Evolutionary conservation across 2,329 filamentous ascomycete genomes (phyloP), one percentile per base, ranked within the genome.

Genomic region (Cladosporium phlei): DNA sequence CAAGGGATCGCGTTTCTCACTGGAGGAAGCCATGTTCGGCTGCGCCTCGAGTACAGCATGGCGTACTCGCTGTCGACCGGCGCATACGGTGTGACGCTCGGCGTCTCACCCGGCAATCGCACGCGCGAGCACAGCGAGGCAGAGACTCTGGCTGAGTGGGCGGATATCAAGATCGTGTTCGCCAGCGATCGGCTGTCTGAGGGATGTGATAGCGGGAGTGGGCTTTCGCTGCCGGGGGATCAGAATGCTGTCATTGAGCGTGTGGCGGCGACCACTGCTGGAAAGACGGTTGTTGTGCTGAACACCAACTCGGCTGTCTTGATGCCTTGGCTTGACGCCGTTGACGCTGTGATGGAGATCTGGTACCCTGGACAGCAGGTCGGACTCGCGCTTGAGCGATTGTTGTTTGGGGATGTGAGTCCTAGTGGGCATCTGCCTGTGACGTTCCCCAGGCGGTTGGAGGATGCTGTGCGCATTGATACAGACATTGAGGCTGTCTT

Each of bases 381-480:
- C 30, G 88, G 88, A 5, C 82, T 86, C 51, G 86, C 88, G 0
- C 74, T 95, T 8, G 77, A 79, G 2, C 85, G 93, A 54, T 75
- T 95, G 1, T 70, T 94, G 2, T 85, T 88, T 47, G 88, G 88
- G 3, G 76, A 82, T 19, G 74, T 82, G 7, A 90, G 88, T 55
- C 81, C 82, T 0, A 86, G 79, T 38, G 88, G 88, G 14, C 83
- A 85, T 48, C 70, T 95, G 2, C 88, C 88, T 0, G 93, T 90
- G 65, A 93, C 87, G 0, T 83, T 94, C 39, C 87, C 85, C 7
- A 84, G 81, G 59, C 75, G 72, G 1, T 69, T 86, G 0, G 71
- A 78, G 6, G 86, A 94, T 61, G 89, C 43, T 12, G 89, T 37
- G 22, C 52, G 19, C 33, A 49, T 37, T 45, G 47, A 45, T 11